Conservation (phyloP, 2,329 filamentous ascomycete species). For the Paraphaeosphaeria sporulosa region DNA sequence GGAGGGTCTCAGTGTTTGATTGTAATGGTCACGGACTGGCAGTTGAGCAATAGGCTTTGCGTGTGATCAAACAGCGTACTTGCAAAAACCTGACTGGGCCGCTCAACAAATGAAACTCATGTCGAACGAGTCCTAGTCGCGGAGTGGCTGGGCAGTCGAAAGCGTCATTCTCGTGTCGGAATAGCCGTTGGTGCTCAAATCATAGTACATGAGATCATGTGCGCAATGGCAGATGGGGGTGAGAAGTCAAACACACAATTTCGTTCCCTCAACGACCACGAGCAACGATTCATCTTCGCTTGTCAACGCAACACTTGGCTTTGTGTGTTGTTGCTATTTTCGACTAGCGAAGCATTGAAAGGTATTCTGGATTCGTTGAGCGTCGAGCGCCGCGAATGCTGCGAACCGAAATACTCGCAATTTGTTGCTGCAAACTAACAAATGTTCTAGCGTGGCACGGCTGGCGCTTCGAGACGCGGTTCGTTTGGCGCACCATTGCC, state of each 20-base stretch:
- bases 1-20: neutral
- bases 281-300: neutral
- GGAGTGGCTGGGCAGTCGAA: too few relatives aligned
- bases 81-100: too few relatives aligned
- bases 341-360: neutral
- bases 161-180: too few relatives aligned
- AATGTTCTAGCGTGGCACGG: constrained; percentile 14
- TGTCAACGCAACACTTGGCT: neutral
- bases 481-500: constrained; percentile 14
- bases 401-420: neutral
- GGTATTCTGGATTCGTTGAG: neutral
- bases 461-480: constrained; percentile 25
- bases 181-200: too few relatives aligned
- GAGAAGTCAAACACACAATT: neutral
- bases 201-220: neutral
- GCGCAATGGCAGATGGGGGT: neutral
- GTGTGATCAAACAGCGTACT: too few relatives aligned
- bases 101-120: too few relatives aligned
- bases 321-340: constrained; percentile 5
- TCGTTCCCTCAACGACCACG: neutral
- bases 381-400: neutral
- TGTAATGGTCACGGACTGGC: too few relatives aligned
- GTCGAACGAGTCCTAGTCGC: too few relatives aligned
- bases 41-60: too few relatives aligned
- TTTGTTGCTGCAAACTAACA: neutral